Evolutionary conservation across 148 eudicot genomes (phyloP).

Genomic region (Cornus kousa): DNA sequence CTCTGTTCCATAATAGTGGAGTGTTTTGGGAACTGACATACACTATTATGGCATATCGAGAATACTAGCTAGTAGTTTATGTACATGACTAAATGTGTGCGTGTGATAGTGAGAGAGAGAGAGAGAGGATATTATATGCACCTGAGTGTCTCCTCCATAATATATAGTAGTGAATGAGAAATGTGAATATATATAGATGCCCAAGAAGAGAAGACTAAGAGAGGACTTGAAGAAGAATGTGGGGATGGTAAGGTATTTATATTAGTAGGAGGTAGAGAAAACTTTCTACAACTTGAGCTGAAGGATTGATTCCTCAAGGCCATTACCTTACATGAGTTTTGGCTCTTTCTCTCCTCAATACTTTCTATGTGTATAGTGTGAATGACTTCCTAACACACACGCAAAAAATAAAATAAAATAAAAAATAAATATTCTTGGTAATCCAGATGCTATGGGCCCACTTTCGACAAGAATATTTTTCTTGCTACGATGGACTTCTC

Average conservation of each 20-base stretch:
- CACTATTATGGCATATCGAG: no score
- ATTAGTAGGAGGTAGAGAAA: not conserved
- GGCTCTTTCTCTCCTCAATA: no score
- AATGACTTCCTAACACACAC: no score
- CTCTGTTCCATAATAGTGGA: no score
- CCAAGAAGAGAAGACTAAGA: not conserved
- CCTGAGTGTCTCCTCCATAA: not conserved
- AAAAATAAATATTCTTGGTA: constrained; percentile 6
- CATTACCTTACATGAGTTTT: not conserved
- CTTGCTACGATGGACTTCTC: not conserved
- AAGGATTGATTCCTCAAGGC: constrained; percentile 1
- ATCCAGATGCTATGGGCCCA: constrained; percentile 9
- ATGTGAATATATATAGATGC: no score
- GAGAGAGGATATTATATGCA: not conserved
- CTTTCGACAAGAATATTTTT: not conserved
- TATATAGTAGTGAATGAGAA: not conserved
- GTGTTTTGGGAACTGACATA: no score
- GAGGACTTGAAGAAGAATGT: constrained; percentile 14
- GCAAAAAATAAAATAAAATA: no score
- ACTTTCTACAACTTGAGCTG: not conserved
- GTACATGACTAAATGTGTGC: not conserved
- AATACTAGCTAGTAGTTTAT: no score
- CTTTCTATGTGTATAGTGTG: no score
- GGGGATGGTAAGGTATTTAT: constrained; percentile 20
- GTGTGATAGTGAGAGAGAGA: not conserved